Evolutionary conservation across 2,329 filamentous ascomycete species (phyloP).

Genomic region (Sclerotinia sclerotiorum): DNA sequence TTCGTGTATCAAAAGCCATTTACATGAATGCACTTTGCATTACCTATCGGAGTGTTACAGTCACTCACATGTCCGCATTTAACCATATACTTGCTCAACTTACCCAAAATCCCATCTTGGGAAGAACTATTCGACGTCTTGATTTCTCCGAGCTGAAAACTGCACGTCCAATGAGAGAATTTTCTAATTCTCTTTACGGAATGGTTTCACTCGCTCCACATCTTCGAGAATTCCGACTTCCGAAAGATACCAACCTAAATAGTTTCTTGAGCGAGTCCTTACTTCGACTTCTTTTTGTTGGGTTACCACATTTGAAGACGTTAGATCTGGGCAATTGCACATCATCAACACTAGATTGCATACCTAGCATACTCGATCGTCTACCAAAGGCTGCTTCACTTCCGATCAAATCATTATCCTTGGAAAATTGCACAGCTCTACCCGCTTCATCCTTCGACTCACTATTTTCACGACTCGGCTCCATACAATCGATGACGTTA

Average conservation of each 20-base stretch:
- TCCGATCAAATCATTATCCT: slow-evolving; percentile 19
- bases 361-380: background rate
- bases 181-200: slow-evolving; percentile 15
- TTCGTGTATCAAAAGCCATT: slow-evolving; percentile 67
- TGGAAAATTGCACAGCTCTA: slow-evolving; percentile 9
- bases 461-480: slow-evolving; percentile 14
- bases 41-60: slow-evolving; percentile 74
- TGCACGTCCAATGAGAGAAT: slow-evolving; percentile 4
- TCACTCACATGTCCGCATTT: slow-evolving; percentile 78
- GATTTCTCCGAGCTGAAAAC: slow-evolving; percentile 45
- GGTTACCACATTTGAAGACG: slow-evolving; percentile 11
- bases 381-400: background rate
- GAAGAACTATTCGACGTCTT: slow-evolving; percentile 70
- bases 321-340: slow-evolving; percentile 22
- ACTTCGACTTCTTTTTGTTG: slow-evolving; percentile 43
- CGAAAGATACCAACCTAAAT: slow-evolving; percentile 45
- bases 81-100: slow-evolving; percentile 60
- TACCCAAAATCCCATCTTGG: slow-evolving; percentile 62
- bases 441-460: slow-evolving; percentile 13
- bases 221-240: slow-evolving; percentile 68
- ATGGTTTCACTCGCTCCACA: slow-evolving; percentile 37
- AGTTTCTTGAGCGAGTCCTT: slow-evolving; percentile 42
- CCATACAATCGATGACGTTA: slow-evolving; percentile 42
- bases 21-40: slow-evolving; percentile 70
- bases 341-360: slow-evolving; percentile 9